Evolutionary conservation across 768 basidiomycete genomes (phyloP), one percentile per base, ranked within the genome.

Genomic region (Austroboletus festivus): DNA sequence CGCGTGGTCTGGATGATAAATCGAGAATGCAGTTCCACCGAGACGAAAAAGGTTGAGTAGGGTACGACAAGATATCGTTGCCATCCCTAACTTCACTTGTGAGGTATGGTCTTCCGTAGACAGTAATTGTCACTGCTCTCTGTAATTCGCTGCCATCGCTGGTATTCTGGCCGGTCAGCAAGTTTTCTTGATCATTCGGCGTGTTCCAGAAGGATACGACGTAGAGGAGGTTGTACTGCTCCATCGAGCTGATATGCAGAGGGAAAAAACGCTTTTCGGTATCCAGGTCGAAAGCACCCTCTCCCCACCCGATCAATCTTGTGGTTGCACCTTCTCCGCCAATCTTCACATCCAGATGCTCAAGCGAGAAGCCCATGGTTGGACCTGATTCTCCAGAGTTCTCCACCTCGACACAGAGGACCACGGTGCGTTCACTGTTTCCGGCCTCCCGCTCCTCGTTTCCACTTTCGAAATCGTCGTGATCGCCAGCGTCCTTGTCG

Each of bases 1-100:
- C 54, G 26, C 26, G 55, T 19, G 55, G 57, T 42, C 58, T 65
- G 3, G 76, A 59, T 2, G 78, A 69, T n/a, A 96, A 74, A 63
- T 94, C 90, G 18, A 96, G 80, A 2, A 89, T 73, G 55, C 91
- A 93, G 55, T 91, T 95, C 93, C 93, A 96, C 24, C 85, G 74
- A 1, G 93, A 93, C 0, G 83, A 80, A 65, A 93, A 96, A 0
- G 81, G 74, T 12, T 69, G 71, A 8, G 93, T 90, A 0, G 87
- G 90, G 55, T 83, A 89, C 1, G 62, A 53, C 7, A 61, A 20
- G 30, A 28, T 20, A 5, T 56, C 39, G 24, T 59, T 56, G 42
- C 52, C 56, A 35, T 45, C 52, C 8, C 54, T 55, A 34, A 22
- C 55, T 31, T 58, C 57, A 18, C 61, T 51, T 4, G 68, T 44